Evolutionary conservation across 352 stramenopile species (phyloP), one percentile per base, ranked within the genome.

Genomic region (Plasmopara muralis): DNA sequence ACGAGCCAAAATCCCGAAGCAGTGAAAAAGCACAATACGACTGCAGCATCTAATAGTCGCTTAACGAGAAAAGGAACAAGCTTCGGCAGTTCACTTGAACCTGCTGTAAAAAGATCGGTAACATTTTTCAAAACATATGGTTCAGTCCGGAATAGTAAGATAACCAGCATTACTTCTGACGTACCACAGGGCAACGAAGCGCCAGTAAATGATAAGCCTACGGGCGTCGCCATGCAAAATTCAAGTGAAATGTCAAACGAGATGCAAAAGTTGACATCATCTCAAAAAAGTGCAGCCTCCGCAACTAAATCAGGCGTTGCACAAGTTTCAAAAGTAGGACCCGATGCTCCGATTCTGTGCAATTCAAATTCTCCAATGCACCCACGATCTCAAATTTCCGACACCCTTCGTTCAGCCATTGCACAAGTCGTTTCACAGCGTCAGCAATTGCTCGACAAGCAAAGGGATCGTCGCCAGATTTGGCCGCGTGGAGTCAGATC

Each of bases 391-490:
- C 33, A 14, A 5, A 29, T 29, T 44, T 18, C 41, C 13, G 47
- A 54, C 48, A 39, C 37, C 1, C 29, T 66, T 46, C 48, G 54
- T 7, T 66, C 53, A 30, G 53, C 54, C 9, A 63, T 63, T 38
- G 48, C 59, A 2, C 48, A 67, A 63, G 45, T 63, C 14, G 40
- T 67, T 9, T 67, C 59, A 14, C 59, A 63, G 25, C 54, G 53
- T 47, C 53, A 59, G 18, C 30, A 58, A 44, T 14, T 38, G 13
- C 33, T 38, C 13, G 13, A 14, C 9, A 38, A 38, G 33, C 33
- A 38, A 14, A 9, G 33, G 33, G 13, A 38, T 38, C 9, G 33
- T 18, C 39, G 15, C 25, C 39, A 43, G 25, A 15, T 15, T 9
- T 13, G 25, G 5, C 25, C 8, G 1, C 9, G 39, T 10, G 39